These are phyloP conservation scores for Candida ponderosae DNA, from an alignment of 805 yeast genomes.

Conservation along the genomic window DNA sequence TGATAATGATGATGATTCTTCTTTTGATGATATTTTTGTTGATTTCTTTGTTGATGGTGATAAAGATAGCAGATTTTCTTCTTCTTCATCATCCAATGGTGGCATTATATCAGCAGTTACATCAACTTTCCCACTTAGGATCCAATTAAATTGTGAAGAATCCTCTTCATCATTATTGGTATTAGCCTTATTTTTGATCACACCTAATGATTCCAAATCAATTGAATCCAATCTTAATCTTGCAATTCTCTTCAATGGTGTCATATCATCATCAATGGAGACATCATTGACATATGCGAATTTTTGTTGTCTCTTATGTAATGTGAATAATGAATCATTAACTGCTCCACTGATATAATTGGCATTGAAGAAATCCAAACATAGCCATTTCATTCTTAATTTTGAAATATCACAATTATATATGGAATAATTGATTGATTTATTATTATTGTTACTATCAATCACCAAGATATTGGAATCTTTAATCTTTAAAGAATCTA, in stretches of 20 bases:
- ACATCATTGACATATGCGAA: slow-evolving; percentile 35
- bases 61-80: slow-evolving; percentile 1
- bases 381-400: slow-evolving; percentile 47
- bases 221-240: slow-evolving; percentile 35
- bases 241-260: slow-evolving; percentile 43
- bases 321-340: slow-evolving; percentile 66
- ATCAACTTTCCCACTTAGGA: slow-evolving; percentile 63
- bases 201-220: slow-evolving; percentile 27
- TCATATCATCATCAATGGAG: slow-evolving; percentile 20
- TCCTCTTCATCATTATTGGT: not conserved
- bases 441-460: slow-evolving; percentile 7
- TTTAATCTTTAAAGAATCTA: slow-evolving; percentile 35
- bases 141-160: slow-evolving; percentile 51
- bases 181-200: slow-evolving; percentile 4
- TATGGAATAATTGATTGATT: slow-evolving; percentile 36
- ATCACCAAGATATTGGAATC: slow-evolving; percentile 40
- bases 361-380: slow-evolving; percentile 64
- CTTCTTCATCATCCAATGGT: slow-evolving; percentile 39
- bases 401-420: slow-evolving; percentile 62
- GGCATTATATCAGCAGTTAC: slow-evolving; percentile 65
- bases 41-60: slow-evolving; percentile 3
- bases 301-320: slow-evolving; percentile 65
- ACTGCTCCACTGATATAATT: slow-evolving; percentile 65
- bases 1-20: slow-evolving; percentile 5
- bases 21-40: slow-evolving; percentile 8